Evolutionary conservation across 2,329 filamentous ascomycete species (phyloP), one percentile per base, ranked within the genome.

Genomic region (Microdochium paspali): DNA sequence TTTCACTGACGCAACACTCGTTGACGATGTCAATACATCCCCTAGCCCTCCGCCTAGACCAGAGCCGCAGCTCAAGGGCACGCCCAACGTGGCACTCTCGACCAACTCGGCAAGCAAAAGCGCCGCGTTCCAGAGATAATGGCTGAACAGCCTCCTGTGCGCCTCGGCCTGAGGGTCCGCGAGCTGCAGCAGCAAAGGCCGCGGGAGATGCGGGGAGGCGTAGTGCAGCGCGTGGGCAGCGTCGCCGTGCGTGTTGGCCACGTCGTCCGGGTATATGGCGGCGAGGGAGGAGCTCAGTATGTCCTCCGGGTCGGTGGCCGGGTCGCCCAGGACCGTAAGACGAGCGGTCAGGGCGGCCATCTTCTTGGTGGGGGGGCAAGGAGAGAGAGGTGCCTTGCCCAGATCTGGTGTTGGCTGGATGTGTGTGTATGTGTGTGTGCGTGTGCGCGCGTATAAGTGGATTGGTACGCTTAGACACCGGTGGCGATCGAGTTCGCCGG

Each of bases 91-190:
- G 39, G 70, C 72, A 7, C 68, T 68, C 60, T 81, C 77, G 47
- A 80, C 64, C 24, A 79, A 65, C 62, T 79, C 77, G 9, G 74
- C 76, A 1, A 79, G 66, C 52, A 77, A 62, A 44, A 82, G 61
- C 18, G 70, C 73, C 6, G 83, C 72, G 63, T 89, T 89, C 84
- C 84, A 89, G 24, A 88, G 65, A 61, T 83, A 87, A 59, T 89
- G 84, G 51, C 80, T 80, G 59, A 87, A 88, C 42, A 87, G 72
- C 20, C 65, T 62, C 45, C 82, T 66, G 55, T 80, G 76, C 25
- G 71, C 64, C 47, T 82, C 77, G 26, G 62, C 67, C 26, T 66
- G 60, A 12, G 66, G 80, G 55, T 77, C 68, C 21, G 70, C 63
- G 18, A 77, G 67, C 9, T 65, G 64, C 55, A 78, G 65, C 42